These are phyloP conservation scores for Podospora sp. DNA, from an alignment of 495 filamentous ascomycete genomes.

Conservation along the genomic window DNA sequence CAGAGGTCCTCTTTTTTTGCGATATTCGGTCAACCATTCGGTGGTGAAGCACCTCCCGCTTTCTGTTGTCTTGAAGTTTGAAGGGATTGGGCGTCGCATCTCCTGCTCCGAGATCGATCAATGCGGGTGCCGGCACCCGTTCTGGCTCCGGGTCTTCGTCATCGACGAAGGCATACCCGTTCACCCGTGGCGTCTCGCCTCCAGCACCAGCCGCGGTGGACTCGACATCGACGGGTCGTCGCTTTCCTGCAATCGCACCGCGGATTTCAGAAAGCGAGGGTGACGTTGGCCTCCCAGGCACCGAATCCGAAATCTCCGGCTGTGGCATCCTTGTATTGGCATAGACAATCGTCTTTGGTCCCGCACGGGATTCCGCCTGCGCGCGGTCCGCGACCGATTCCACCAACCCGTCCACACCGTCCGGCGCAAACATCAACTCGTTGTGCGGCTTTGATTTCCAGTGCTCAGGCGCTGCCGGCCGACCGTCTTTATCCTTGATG, in stretches of 20 bases:
- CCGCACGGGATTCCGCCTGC: slow-evolving; percentile 70
- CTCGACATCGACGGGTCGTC: slow-evolving; percentile 66
- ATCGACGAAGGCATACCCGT: slow-evolving; percentile 93
- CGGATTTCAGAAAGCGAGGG: slow-evolving; percentile 84
- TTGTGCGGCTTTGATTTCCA: slow-evolving; percentile 79
- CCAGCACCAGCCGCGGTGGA: slow-evolving; percentile 60
- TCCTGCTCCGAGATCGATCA: slow-evolving; percentile 57
- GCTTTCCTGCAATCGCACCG: slow-evolving; percentile 81
- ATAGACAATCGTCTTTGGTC: slow-evolving; percentile 76
- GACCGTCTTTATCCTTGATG: slow-evolving; percentile 64
- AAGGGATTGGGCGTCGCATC: slow-evolving; percentile 79
- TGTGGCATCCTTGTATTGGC: slow-evolving; percentile 76
- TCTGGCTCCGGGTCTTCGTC: slow-evolving; percentile 61
- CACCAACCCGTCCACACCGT: slow-evolving; percentile 66
- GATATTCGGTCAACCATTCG: slow-evolving; percentile 87
- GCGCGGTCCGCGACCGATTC: slow-evolving; percentile 68
- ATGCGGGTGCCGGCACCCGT: slow-evolving; percentile 26
- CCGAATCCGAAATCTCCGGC: slow-evolving; percentile 36
- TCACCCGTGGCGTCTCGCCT: slow-evolving; percentile 82
- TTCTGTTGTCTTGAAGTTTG: slow-evolving; percentile 71
- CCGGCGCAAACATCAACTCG: slow-evolving; percentile 84
- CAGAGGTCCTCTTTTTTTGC: slow-evolving; percentile 64
- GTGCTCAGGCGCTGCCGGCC: slow-evolving; percentile 75
- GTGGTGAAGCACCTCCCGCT: slow-evolving; percentile 81
- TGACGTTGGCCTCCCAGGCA: slow-evolving; percentile 48